Conservation (phyloP, 495 filamentous ascomycete genomes). For the Tetracladium setigerum region DNA sequence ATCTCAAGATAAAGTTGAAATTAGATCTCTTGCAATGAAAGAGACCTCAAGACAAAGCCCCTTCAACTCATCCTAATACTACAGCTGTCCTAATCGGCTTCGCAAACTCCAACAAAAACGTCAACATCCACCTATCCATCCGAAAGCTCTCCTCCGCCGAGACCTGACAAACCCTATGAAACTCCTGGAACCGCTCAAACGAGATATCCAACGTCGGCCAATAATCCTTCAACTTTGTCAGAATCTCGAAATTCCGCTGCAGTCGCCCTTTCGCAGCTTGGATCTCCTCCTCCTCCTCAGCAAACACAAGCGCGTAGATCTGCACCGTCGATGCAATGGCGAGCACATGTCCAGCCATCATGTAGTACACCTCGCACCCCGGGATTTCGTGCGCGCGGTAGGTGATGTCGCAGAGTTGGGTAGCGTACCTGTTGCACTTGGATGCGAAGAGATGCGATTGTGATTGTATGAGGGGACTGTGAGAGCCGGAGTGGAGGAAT, state of each 20-base stretch:
- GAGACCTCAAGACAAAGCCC: no score
- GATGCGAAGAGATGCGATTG: constrained; percentile 22
- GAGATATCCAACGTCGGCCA: constrained; percentile 32
- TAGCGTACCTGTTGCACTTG: constrained; percentile 30
- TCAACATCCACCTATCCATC: constrained; percentile 36
- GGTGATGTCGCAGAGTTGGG: constrained; percentile 28
- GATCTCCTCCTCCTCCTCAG: constrained; percentile 18
- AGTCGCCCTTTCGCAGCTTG: constrained; percentile 21
- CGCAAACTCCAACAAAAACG: constrained; percentile 30
- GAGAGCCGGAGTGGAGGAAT: constrained; percentile 27
- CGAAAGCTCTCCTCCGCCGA: constrained; percentile 25
- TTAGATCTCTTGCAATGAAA: no score
- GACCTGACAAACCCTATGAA: constrained; percentile 30
- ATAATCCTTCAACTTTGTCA: constrained; percentile 24
- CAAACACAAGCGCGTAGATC: constrained; percentile 33
- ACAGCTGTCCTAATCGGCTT: constrained; percentile 7
- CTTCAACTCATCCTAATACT: no score
- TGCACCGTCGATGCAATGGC: constrained; percentile 35
- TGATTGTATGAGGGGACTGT: constrained; percentile 1
- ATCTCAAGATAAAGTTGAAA: no score
- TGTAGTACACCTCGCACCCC: constrained; percentile 30
- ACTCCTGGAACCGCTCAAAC: constrained; percentile 27
- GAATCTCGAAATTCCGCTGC: constrained; percentile 32
- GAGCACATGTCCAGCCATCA: constrained; percentile 35
- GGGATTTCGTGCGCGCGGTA: constrained; percentile 24